A percentile compares a stretch with the other conserved stretches of the same genome.
These are phyloP conservation scores for Ophiostoma montium DNA, from an alignment of 2,329 filamentous ascomycete species.

Conservation along the genomic window DNA sequence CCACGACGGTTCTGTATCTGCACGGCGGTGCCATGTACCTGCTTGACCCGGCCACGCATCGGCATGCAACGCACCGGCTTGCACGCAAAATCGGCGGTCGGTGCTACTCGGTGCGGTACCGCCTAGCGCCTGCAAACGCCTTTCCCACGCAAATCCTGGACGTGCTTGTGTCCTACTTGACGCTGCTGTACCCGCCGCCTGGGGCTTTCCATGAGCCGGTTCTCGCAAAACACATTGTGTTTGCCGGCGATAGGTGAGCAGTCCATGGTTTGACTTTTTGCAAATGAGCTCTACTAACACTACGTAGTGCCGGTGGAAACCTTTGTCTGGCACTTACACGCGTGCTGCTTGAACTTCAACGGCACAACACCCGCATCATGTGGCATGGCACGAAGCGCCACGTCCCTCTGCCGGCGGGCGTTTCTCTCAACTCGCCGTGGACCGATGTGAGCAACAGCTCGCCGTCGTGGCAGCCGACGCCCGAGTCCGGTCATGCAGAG, in stretches of 20 bases:
- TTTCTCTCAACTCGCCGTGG: constrained; percentile 54
- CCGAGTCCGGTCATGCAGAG: constrained; percentile 16
- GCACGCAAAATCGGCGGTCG: constrained; percentile 53
- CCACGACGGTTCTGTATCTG: constrained; percentile 56
- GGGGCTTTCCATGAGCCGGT: constrained; percentile 54
- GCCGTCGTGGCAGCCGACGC: constrained; percentile 37
- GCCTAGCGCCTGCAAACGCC: constrained; percentile 58
- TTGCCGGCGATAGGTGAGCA: constrained; percentile 52
- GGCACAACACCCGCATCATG: constrained; percentile 30
- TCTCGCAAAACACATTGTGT: constrained; percentile 49
- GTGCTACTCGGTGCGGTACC: constrained; percentile 59
- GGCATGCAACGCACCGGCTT: constrained; percentile 42
- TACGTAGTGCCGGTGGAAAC: constrained; percentile 55
- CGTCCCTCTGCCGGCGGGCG: constrained; percentile 53
- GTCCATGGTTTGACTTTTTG: neutral
- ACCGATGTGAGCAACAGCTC: constrained; percentile 52
- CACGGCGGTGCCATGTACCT: constrained; percentile 66
- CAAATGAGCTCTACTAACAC: neutral
- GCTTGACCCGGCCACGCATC: constrained; percentile 55
- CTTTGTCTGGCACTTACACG: constrained; percentile 53
- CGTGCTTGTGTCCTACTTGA: constrained; percentile 57
- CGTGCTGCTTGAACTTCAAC: constrained; percentile 48
- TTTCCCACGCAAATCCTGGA: constrained; percentile 66
- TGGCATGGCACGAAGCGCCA: constrained; percentile 47
- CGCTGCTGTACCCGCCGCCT: constrained; percentile 55